These are phyloP conservation scores for Anethum foeniculum DNA, from an alignment of 140 eudicot species.

Conservation along the genomic window DNA sequence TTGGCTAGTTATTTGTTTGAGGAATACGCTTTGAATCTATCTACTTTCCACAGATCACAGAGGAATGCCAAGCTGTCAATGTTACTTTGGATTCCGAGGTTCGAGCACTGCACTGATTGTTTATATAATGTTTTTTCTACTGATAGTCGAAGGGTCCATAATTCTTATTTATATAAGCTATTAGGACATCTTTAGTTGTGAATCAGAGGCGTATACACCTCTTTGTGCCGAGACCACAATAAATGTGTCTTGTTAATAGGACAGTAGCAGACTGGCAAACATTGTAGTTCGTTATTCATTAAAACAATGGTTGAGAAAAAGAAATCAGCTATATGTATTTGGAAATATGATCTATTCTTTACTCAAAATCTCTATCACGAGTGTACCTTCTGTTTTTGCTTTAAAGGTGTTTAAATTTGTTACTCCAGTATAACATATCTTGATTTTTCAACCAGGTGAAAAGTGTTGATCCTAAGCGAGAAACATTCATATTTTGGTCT, in stretches of 20 bases:
- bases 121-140: background rate
- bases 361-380: background rate
- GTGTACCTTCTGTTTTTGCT: background rate
- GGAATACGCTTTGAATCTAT: background rate
- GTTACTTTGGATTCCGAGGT: conserved; percentile 75
- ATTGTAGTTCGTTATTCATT: background rate
- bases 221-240: background rate
- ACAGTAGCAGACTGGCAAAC: background rate
- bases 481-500: conserved; percentile 54
- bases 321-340: background rate
- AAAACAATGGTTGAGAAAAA: background rate
- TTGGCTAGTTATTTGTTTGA: background rate
- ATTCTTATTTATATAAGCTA: background rate
- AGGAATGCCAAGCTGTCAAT: conserved; percentile 74
- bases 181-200: background rate
- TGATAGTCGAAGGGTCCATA: background rate
- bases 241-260: background rate
- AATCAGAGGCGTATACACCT: background rate
- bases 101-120: conserved; percentile 4
- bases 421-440: conserved; percentile 1
- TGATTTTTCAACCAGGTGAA: conserved; percentile 35
- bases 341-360: background rate
- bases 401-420: background rate
- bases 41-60: conserved; percentile 44
- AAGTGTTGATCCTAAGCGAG: conserved; percentile 54